Evolutionary conservation across 805 yeast species (phyloP).

Genomic region (Maudiozyma saulgeensis): DNA sequence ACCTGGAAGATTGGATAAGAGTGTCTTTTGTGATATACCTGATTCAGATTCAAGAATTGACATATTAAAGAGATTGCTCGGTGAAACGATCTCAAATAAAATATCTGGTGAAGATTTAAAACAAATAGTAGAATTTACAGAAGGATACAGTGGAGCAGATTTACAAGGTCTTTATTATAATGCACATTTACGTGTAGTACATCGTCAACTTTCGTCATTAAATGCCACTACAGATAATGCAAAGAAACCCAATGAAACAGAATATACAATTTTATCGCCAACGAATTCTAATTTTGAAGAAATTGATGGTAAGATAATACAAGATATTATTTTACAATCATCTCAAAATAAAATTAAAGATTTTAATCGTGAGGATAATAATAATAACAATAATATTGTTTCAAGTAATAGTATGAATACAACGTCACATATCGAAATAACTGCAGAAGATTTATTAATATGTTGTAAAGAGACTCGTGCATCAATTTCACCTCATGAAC

Average conservation of each 20-base stretch:
- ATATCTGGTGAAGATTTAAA: no score
- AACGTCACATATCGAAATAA: background rate
- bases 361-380: no score
- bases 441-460: background rate
- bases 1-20: constrained; percentile 93
- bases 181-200: constrained; percentile 82
- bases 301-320: no score
- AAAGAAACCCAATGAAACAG: no score
- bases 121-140: constrained; percentile 48
- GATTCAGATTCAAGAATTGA: constrained; percentile 57
- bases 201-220: constrained; percentile 32
- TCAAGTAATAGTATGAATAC: background rate
- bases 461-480: constrained; percentile 59
- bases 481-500: constrained; percentile 74
- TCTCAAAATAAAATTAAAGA: no score
- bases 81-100: background rate
- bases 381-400: no score
- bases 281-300: no score
- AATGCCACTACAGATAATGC: no score
- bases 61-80: constrained; percentile 37
- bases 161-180: constrained; percentile 86
- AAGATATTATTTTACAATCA: no score
- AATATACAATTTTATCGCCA: no score
- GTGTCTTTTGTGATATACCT: constrained; percentile 87
- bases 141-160: constrained; percentile 91